Evolutionary conservation across 495 filamentous ascomycete species (phyloP).

Genomic region (Daldinia bambusicola): DNA sequence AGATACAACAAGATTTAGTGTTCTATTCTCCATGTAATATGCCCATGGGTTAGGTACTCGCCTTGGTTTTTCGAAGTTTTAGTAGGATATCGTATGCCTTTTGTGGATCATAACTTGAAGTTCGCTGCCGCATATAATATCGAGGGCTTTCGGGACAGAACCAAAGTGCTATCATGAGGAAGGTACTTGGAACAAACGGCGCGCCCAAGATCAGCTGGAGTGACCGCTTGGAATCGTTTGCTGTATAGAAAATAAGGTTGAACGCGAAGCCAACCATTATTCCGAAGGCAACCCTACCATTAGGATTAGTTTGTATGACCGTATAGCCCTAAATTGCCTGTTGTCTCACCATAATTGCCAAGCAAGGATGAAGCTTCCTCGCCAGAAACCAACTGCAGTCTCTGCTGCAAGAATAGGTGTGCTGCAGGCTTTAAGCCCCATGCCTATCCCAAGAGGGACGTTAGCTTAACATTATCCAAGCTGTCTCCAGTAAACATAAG

Average conservation of each 20-base stretch:
- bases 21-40: background rate
- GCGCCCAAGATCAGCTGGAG: conserved; percentile 43
- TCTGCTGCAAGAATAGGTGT: conserved; percentile 50
- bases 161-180: conserved; percentile 42
- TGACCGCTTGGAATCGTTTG: background rate
- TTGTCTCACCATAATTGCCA: conserved; percentile 49
- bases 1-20: background rate
- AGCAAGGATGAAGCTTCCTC: conserved; percentile 47
- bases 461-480: background rate
- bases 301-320: conserved; percentile 4
- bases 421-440: conserved; percentile 50
- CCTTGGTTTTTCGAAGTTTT: conserved; percentile 43
- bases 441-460: conserved; percentile 31
- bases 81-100: conserved; percentile 43
- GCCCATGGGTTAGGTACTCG: conserved; percentile 18
- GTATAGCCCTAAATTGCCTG: background rate
- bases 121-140: conserved; percentile 46
- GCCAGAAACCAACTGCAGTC: conserved; percentile 49
- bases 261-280: conserved; percentile 48
- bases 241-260: conserved; percentile 45
- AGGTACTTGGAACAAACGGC: conserved; percentile 44
- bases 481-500: background rate
- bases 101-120: conserved; percentile 39
- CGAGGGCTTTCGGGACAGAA: conserved; percentile 49
- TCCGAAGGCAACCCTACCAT: conserved; percentile 48